Conservation (phyloP, 306 rosid genomes). For the Corylus americana region DNA sequence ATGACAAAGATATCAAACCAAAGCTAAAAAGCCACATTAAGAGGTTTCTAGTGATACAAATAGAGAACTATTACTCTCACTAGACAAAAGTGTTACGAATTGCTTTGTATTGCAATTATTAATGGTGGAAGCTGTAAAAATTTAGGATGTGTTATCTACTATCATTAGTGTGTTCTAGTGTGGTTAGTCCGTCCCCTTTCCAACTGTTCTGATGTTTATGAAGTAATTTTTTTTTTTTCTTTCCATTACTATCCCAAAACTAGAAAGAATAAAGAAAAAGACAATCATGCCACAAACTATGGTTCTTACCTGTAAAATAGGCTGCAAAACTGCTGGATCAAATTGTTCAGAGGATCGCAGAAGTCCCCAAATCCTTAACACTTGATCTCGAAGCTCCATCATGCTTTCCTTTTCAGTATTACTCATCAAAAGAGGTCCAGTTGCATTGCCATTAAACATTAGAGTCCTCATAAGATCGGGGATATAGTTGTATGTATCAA, state of each 20-base stretch:
- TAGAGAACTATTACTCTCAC: neutral
- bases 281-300: constrained; percentile 5
- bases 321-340: constrained; percentile 74
- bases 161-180: neutral
- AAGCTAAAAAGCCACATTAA: neutral
- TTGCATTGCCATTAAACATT: constrained; percentile 57
- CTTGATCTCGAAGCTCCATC: constrained; percentile 77
- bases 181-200: neutral
- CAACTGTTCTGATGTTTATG: neutral
- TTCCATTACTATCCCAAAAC: neutral
- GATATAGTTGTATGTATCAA: constrained; percentile 55
- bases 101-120: neutral
- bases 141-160: neutral
- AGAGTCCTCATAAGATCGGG: constrained; percentile 66
- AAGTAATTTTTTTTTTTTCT: neutral
- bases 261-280: neutral
- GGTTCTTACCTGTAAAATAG: constrained; percentile 70
- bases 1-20: neutral
- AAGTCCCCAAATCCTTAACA: constrained; percentile 74
- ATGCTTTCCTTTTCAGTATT: constrained; percentile 62
- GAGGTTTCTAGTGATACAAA: neutral
- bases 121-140: neutral
- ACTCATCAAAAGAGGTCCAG: constrained; percentile 60
- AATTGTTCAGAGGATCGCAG: constrained; percentile 67
- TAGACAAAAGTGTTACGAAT: neutral